Evolutionary conservation across 495 filamentous ascomycete genomes (phyloP).

Genomic region (Articulospora tetracladia): DNA sequence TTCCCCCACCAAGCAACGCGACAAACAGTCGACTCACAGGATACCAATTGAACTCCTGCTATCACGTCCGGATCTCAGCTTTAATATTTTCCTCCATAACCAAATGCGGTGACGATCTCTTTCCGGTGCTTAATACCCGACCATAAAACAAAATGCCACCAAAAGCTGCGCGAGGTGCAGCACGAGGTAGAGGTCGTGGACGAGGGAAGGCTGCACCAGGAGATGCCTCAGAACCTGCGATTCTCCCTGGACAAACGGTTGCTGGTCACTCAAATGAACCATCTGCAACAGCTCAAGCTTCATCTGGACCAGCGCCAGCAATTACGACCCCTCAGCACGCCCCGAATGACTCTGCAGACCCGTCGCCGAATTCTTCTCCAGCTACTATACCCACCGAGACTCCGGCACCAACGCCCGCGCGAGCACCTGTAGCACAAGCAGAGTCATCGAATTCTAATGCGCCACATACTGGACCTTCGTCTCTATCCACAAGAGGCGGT

Average conservation of each 20-base stretch:
- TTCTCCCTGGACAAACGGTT: background rate
- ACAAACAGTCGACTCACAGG: constrained; percentile 1
- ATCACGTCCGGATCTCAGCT: background rate
- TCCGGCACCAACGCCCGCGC: constrained; percentile 21
- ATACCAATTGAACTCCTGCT: background rate
- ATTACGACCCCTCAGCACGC: constrained; percentile 7
- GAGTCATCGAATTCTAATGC: background rate
- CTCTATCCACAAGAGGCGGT: background rate
- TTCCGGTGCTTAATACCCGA: background rate
- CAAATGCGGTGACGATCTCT: constrained; percentile 5
- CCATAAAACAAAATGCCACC: constrained; percentile 17
- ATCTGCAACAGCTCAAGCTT: background rate
- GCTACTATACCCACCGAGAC: constrained; percentile 24
- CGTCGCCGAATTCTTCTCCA: constrained; percentile 22
- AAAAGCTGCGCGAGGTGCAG: constrained; percentile 10
- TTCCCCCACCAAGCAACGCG: constrained; percentile 7
- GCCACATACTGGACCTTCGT: background rate
- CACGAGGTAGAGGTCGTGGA: constrained; percentile 17
- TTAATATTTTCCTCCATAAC: background rate
- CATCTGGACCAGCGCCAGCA: background rate
- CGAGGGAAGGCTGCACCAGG: constrained; percentile 7
- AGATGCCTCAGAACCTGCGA: background rate
- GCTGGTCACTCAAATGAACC: background rate
- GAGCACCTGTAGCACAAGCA: background rate
- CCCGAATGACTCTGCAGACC: background rate